phyloP scores from a whole-genome alignment of 495 filamentous ascomycete species.

The Aspergillus steynii region DNA sequence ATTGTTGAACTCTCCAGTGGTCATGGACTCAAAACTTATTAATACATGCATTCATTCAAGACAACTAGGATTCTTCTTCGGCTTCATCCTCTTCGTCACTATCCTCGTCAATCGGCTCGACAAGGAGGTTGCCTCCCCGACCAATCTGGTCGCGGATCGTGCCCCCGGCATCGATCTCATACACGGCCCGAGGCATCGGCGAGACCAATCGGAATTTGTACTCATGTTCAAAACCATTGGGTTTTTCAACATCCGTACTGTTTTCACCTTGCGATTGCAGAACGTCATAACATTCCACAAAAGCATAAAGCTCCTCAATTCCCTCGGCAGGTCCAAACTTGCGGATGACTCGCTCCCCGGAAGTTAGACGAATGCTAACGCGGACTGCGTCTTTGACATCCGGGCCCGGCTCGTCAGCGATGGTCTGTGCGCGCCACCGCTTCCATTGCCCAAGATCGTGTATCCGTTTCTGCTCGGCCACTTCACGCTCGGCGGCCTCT shows the following conservation, averaged over 20 bases:
- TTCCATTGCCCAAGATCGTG: conserved; percentile 71
- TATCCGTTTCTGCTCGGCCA: conserved; percentile 58
- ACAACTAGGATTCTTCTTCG: conserved; percentile 16
- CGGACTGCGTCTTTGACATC: conserved; percentile 70
- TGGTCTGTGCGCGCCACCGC: conserved; percentile 69
- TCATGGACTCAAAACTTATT: not conserved
- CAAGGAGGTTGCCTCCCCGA: conserved; percentile 82
- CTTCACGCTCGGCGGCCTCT: conserved; percentile 62
- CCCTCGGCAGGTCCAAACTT: conserved; percentile 63
- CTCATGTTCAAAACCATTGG: conserved; percentile 69
- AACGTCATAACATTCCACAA: conserved; percentile 87
- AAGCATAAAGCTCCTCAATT: conserved; percentile 92
- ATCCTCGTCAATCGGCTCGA: conserved; percentile 66
- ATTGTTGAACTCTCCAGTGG: not conserved
- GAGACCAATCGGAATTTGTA: conserved; percentile 81
- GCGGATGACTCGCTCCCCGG: conserved; percentile 71
- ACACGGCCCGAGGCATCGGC: conserved; percentile 77
- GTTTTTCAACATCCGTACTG: conserved; percentile 44
- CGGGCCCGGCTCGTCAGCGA: conserved; percentile 66
- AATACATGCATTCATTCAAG: conserved; percentile 6
- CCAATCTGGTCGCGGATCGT: conserved; percentile 73
- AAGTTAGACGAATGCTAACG: conserved; percentile 76
- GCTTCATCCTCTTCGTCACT: conserved; percentile 50
- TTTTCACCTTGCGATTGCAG: conserved; percentile 37
- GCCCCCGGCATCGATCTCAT: conserved; percentile 62